Conservation (phyloP, 106 monocot species). For the Vanilla planifolia region DNA sequence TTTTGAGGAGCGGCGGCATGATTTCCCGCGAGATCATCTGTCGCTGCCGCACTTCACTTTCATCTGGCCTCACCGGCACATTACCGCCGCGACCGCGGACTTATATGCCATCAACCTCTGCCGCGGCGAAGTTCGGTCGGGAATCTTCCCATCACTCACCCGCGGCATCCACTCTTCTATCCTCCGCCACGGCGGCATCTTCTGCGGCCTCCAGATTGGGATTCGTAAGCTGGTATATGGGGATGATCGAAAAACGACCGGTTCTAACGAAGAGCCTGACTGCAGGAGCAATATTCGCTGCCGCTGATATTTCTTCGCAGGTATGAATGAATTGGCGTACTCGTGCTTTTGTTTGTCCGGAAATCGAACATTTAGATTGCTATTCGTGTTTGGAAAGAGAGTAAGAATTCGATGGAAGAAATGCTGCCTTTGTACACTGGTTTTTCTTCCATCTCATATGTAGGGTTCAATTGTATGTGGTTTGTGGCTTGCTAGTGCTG, state of each 20-base stretch:
- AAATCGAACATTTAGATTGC: no score
- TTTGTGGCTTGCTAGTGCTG: no score
- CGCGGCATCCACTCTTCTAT: conserved; percentile 11
- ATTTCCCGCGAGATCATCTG: conserved; percentile 13
- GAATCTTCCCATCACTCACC: conserved; percentile 1
- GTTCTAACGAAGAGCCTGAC: conserved; percentile 65
- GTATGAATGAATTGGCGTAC: conserved; percentile 2
- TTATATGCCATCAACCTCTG: conserved; percentile 10
- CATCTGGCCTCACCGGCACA: not conserved
- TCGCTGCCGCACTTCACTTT: conserved; percentile 3
- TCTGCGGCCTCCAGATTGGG: conserved; percentile 19
- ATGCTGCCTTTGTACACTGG: no score
- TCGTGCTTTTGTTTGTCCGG: no score
- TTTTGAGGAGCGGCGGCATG: conserved; percentile 26
- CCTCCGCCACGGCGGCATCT: not conserved
- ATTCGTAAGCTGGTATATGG: conserved; percentile 57
- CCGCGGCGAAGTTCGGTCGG: not conserved
- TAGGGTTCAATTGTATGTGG: no score
- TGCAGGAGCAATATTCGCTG: conserved; percentile 47
- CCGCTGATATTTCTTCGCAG: conserved; percentile 57
- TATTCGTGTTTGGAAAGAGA: no score
- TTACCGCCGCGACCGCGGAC: not conserved
- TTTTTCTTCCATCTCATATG: no score
- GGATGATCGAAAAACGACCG: conserved; percentile 52
- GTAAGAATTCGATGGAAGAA: no score